Base-by-base conservation (phyloP, 129 eudicot species). In the Tagetes erecta region DNA sequence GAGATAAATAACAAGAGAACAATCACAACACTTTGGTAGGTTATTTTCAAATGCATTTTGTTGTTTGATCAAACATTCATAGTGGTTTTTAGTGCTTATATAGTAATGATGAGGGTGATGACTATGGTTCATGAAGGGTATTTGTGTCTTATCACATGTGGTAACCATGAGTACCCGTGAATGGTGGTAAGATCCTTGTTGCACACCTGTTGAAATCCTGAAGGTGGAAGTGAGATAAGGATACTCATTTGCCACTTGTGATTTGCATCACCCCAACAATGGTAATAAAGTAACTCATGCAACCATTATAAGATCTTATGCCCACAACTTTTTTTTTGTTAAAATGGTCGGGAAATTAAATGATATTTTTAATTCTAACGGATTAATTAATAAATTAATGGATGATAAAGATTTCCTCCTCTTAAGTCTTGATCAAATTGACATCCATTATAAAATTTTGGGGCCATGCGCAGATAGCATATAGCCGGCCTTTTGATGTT, bases 201-300 rank as follows among this genome's bases (percentile, higher is more conserved):
- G 67, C 40, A 72, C 83, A 79, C 83, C 35, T 79, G 83, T 68
- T 52, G 4, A 13, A 72, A 72, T 79, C 78, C 55, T 79, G 83
- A 55, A 72, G 73, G 74, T 79, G 74, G 83, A 65, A 14, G 41
- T 72, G 60, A 73, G 62, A 72, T 64, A 64, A 53, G 73, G 74
- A 39, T 53, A 0, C 74, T 72, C 68, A 79, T 72, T 35, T 79
- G 78, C 74, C 83, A 79, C 83, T 79, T 79, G 78, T 79, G 73
- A 72, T 72, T 64, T 12, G 71, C 76, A 70, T 71, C 62, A 46
- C 64, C 72, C 40, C 59, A 63, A 78, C 77, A 60, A 60, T 78
- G 82, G 66, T 78, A 78, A 60, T 70, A 51, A 65, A 50, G 66
- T 51, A 51, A 53, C 20, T 77, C 5, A 12, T 35, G 1, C 55